Evolutionary conservation across 441 rosid species (phyloP).

Genomic region (Pelargonium australe): DNA sequence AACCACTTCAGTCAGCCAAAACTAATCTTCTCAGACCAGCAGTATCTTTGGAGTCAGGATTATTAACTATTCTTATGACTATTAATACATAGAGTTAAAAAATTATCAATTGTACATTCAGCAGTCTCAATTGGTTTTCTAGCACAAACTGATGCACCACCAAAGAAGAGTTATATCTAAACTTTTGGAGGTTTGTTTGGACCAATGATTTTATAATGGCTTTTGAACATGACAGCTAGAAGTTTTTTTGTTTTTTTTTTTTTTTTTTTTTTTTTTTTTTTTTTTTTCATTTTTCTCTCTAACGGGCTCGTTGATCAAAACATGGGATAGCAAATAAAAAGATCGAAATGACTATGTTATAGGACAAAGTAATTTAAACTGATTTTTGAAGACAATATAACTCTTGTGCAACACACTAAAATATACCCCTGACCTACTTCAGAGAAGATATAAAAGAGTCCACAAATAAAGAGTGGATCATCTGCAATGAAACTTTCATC

Average conservation of each 20-base stretch:
- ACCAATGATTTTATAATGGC: neutral
- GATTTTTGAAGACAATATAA: no score
- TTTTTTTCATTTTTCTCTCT: constrained; percentile 1
- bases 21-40: neutral
- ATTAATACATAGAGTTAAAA: neutral
- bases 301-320: neutral
- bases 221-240: neutral
- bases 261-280: neutral
- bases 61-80: neutral
- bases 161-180: neutral
- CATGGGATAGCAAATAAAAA: neutral
- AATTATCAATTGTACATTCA: neutral
- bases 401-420: neutral
- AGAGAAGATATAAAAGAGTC: no score
- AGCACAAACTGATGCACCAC: constrained; percentile 1
- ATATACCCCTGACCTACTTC: neutral
- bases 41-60: neutral
- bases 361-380: no score
- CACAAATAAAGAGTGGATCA: neutral
- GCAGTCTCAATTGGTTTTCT: neutral
- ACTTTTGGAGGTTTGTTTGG: no score
- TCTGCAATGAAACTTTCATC: neutral
- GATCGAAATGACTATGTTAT: neutral
- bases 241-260: neutral
- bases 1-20: neutral